Base-by-base conservation (phyloP, 345 rosid species). In the Camelina sativa region DNA sequence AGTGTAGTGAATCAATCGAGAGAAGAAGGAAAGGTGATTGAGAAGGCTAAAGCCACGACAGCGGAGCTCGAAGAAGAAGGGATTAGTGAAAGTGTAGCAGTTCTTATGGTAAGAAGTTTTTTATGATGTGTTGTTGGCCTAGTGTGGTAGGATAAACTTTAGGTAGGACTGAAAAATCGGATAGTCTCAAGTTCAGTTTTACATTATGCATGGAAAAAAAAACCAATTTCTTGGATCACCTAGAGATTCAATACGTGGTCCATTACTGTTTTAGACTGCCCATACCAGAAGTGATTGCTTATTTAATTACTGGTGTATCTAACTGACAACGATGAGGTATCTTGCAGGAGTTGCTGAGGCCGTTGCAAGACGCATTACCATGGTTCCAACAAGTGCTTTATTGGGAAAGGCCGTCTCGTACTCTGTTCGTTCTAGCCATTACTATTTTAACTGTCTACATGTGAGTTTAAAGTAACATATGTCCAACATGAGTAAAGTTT, bases 61-160 rank as follows among this genome's bases (percentile, higher is more conserved):
- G 79, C 85, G 32, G 86, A 63, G 19, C 75, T 89, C 62, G 88
- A 86, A 80, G 99, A 89, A 70, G 97, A 90, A 76, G 97, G 99
- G 44, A 79, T 92, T 48, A 73, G 86, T 51, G 87, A 85, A 78
- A 89, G 86, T 62, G 88, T 76, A 19, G 51, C 76, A 4, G 75
- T 92, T 80, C 89, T 95, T 55, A 72, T 84, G 87, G 99, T 90
- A 83, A 79, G 79, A 64, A 63, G 1, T 17, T 54, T 37, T 12
- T 62, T 11, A 2, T 55, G 22, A 56, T 47, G 6, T 1, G 20
- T 38, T 1, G 15, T 38, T 62, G 23, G 8, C 25, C 22, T 70
- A 71, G 50, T 60, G 50, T 60, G 16, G 7, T 25, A 48, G 32
- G 43, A n/a, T 22, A 67, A 32, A 35, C 55, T 30, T 44, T 16